These are phyloP conservation scores for Apocynum venetum DNA, from an alignment of 257 asterid genomes.

Conservation along the genomic window DNA sequence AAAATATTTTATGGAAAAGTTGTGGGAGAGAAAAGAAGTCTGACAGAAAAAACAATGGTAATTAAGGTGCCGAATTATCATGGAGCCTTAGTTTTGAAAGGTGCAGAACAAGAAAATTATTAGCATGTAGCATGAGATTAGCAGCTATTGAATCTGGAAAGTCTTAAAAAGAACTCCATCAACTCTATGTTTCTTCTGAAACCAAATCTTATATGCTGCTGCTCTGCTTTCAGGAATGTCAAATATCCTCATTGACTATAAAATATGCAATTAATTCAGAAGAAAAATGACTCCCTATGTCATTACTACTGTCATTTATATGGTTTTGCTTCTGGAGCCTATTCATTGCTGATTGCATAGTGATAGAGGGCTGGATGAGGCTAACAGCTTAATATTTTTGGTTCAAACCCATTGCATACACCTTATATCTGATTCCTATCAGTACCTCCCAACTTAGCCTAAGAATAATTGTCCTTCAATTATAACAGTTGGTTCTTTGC, in stretches of 20 bases:
- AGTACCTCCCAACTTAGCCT: neutral
- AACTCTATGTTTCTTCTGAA: neutral
- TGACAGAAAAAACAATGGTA: neutral
- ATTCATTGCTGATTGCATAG: neutral
- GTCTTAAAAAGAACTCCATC: neutral
- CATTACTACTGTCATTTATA: neutral
- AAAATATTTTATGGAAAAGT: neutral
- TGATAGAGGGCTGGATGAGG: neutral
- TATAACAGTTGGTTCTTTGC: neutral
- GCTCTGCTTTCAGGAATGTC: neutral
- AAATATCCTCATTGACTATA: neutral
- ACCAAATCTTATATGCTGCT: too few relatives aligned
- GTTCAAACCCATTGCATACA: neutral
- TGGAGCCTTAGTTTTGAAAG: neutral
- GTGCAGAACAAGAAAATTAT: neutral
- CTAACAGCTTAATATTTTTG: neutral
- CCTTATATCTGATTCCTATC: neutral
- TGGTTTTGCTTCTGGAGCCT: neutral
- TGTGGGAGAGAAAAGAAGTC: neutral
- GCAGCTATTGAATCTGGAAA: neutral
- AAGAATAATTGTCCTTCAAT: neutral
- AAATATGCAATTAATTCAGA: neutral
- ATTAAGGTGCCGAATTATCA: neutral
- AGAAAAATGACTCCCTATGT: neutral
- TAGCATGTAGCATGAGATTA: neutral